Evolutionary conservation across 2,329 filamentous ascomycete genomes (phyloP).

Genomic region (Sodiomyces alkalinus): DNA sequence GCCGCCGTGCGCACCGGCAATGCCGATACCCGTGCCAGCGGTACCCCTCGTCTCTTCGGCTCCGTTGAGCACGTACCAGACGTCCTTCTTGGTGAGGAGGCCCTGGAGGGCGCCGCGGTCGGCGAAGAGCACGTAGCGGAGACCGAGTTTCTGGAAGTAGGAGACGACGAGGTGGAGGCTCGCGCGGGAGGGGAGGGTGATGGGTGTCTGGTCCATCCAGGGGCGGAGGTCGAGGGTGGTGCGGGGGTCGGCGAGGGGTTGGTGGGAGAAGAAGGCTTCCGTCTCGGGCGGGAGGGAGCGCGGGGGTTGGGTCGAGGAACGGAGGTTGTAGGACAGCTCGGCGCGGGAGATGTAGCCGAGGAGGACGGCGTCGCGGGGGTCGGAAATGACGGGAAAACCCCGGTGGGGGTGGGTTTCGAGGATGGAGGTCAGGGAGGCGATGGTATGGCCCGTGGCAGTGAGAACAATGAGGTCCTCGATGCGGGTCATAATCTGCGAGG

Average conservation of each 20-base stretch:
- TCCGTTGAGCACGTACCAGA: constrained; percentile 83
- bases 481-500: constrained; percentile 81
- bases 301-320: constrained; percentile 38
- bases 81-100: constrained; percentile 90
- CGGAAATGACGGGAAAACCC: constrained; percentile 80
- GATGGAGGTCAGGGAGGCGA: constrained; percentile 55
- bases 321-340: constrained; percentile 72
- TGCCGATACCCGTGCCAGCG: constrained; percentile 10
- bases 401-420: constrained; percentile 65
- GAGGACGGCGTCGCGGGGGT: constrained; percentile 60
- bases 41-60: constrained; percentile 45
- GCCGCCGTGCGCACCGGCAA: too few species aligned
- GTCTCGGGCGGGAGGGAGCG: constrained; percentile 52
- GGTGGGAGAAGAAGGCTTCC: constrained; percentile 72
- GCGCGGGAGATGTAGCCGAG: constrained; percentile 89
- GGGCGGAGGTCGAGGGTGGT: constrained; percentile 75
- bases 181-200: constrained; percentile 67
- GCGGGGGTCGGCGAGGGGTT: constrained; percentile 63
- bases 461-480: constrained; percentile 83
- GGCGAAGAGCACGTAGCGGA: constrained; percentile 79
- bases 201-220: constrained; percentile 98
- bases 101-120: constrained; percentile 73
- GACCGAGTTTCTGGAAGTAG: constrained; percentile 88
- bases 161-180: constrained; percentile 72
- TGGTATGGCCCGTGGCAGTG: constrained; percentile 75